These are phyloP conservation scores for Oryza longistaminata DNA, from an alignment of 176 grass and related monocot genomes.

Conservation along the genomic window DNA sequence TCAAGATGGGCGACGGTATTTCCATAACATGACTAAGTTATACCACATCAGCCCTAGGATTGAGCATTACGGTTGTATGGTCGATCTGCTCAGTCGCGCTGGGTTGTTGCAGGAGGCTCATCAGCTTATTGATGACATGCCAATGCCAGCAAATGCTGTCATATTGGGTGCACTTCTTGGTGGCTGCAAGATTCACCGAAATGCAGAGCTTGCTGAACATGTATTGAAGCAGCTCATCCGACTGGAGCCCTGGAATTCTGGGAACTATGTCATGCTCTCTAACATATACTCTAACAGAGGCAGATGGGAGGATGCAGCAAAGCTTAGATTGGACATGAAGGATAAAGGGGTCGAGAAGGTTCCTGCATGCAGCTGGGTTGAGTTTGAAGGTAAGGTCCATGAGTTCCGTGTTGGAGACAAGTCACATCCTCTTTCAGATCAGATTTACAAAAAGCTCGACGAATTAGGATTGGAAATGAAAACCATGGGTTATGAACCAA, in stretches of 20 bases:
- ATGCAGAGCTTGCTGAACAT: slow-evolving; percentile 48
- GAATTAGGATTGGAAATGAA: slow-evolving; percentile 60
- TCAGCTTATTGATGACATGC: slow-evolving; percentile 57
- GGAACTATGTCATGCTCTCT: slow-evolving; percentile 67
- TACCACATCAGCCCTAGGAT: slow-evolving; percentile 53
- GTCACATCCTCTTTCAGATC: slow-evolving; percentile 44
- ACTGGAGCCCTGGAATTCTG: slow-evolving; percentile 65
- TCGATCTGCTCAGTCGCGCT: slow-evolving; percentile 64
- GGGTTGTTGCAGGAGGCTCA: slow-evolving; percentile 60
- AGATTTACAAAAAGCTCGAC: slow-evolving; percentile 57
- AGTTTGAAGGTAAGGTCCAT: slow-evolving; percentile 49
- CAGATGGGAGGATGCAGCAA: slow-evolving; percentile 63
- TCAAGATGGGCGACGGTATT: slow-evolving; percentile 54
- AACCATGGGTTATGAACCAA: slow-evolving; percentile 57
- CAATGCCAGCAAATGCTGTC: slow-evolving; percentile 65
- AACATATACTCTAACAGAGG: slow-evolving; percentile 65
- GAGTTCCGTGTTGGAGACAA: slow-evolving; percentile 69
- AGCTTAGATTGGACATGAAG: slow-evolving; percentile 62
- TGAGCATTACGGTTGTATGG: slow-evolving; percentile 73
- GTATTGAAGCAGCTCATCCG: slow-evolving; percentile 60
- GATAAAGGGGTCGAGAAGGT: slow-evolving; percentile 49
- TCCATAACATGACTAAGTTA: slow-evolving; percentile 44
- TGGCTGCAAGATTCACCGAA: slow-evolving; percentile 62
- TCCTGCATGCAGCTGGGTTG: slow-evolving; percentile 68
- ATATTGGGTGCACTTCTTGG: slow-evolving; percentile 66